phyloP scores from a whole-genome alignment of 202 grass and related monocot species.

The Eragrostis tef region DNA sequence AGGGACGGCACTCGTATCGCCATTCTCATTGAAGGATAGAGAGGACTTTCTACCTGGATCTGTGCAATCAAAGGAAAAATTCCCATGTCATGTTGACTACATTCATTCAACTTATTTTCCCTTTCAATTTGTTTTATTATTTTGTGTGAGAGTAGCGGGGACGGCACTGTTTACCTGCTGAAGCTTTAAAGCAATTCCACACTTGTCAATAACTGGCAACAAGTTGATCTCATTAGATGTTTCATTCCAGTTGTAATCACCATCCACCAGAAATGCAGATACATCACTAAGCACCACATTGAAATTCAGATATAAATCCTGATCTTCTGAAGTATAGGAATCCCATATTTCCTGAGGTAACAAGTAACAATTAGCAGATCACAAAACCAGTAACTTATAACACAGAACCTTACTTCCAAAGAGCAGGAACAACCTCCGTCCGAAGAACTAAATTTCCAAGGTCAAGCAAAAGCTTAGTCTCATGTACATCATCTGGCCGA shows the following conservation, averaged over 20 bases:
- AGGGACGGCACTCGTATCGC: conserved; percentile 88
- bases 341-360: conserved; percentile 85
- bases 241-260: conserved; percentile 79
- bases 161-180: conserved; percentile 70
- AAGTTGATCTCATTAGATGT: conserved; percentile 53
- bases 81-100: conserved; percentile 20
- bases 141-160: background rate
- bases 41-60: conserved; percentile 89
- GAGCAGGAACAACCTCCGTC: conserved; percentile 60
- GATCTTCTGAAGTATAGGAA: conserved; percentile 67
- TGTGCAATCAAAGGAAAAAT: conserved; percentile 43
- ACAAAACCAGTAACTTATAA: conserved; percentile 28
- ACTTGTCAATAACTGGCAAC: conserved; percentile 92
- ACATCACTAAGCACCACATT: conserved; percentile 95
- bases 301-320: conserved; percentile 93
- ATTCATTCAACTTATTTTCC: background rate
- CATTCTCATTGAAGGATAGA: conserved; percentile 85
- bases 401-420: conserved; percentile 43
- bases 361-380: conserved; percentile 40
- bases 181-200: conserved; percentile 88
- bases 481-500: conserved; percentile 78
- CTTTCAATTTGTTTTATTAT: background rate
- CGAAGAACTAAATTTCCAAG: conserved; percentile 91
- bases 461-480: conserved; percentile 92
- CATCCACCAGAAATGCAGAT: conserved; percentile 95